Conservation (phyloP, 164 flowering plant genomes). For the Euptelea pleiosperma region DNA sequence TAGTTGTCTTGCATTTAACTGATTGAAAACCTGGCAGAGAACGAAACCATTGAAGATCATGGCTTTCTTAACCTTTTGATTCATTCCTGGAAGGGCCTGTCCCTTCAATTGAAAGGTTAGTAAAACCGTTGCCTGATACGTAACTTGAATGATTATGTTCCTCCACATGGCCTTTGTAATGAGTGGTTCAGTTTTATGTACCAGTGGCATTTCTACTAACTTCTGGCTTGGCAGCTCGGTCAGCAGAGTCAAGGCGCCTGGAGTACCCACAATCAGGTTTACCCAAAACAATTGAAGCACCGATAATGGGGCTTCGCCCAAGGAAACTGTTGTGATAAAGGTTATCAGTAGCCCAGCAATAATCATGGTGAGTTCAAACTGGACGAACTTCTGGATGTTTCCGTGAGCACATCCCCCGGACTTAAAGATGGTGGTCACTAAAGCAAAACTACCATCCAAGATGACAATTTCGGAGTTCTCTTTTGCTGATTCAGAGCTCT, state of each 20-base stretch:
- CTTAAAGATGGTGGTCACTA: background rate
- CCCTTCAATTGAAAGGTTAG: conserved; percentile 9
- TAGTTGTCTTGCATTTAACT: conserved; percentile 9
- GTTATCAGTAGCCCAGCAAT: conserved; percentile 16
- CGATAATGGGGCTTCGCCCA: conserved; percentile 1
- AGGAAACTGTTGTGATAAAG: conserved; percentile 6
- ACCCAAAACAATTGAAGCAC: conserved; percentile 19
- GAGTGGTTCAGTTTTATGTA: background rate
- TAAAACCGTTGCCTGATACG: conserved; percentile 11
- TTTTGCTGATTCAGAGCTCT: conserved; percentile 15
- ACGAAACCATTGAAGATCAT: conserved; percentile 19
- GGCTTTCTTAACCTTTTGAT: conserved; percentile 3
- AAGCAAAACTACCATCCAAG: background rate
- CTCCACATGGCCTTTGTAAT: conserved; percentile 16
- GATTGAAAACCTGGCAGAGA: conserved; percentile 23
- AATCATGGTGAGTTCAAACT: conserved; percentile 19
- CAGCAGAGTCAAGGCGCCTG: conserved; percentile 20
- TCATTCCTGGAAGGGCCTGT: background rate
- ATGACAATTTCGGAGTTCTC: conserved; percentile 11
- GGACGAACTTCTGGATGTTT: conserved; percentile 20
- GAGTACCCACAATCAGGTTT: conserved; percentile 12
- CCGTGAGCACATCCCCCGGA: conserved; percentile 7
- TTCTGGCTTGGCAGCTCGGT: conserved; percentile 5
- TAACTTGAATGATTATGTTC: conserved; percentile 16
- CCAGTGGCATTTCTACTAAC: background rate